These are phyloP conservation scores for Galerina marginata DNA, from an alignment of 768 basidiomycete genomes.

Conservation along the genomic window DNA sequence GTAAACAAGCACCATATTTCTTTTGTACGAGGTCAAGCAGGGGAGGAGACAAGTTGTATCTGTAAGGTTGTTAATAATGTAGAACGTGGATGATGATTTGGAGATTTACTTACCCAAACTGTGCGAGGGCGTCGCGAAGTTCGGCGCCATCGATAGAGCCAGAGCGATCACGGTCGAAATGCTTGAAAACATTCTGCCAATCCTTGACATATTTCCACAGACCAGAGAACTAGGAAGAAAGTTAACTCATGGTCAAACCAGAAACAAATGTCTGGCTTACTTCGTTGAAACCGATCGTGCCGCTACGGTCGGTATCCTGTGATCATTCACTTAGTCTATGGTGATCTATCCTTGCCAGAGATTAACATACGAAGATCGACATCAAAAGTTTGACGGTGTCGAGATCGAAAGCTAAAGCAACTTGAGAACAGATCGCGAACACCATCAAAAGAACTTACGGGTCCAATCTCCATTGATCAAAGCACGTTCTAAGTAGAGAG, in stretches of 20 bases:
- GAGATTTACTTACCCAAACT: slow-evolving; percentile 63
- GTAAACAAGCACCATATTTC: slow-evolving; percentile 71
- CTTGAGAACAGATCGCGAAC: not conserved
- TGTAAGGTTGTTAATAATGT: slow-evolving; percentile 18
- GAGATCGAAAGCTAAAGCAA: slow-evolving; percentile 70
- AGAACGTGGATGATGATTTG: not conserved
- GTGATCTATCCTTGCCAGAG: not conserved
- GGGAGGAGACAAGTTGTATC: slow-evolving; percentile 71
- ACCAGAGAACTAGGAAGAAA: slow-evolving; percentile 61
- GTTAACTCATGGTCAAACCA: not conserved
- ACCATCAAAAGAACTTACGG: slow-evolving; percentile 49
- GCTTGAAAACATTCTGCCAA: slow-evolving; percentile 84
- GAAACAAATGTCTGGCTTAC: slow-evolving; percentile 36
- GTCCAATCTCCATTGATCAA: slow-evolving; percentile 74
- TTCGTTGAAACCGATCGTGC: slow-evolving; percentile 83
- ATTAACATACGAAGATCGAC: slow-evolving; percentile 69
- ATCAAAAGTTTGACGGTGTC: slow-evolving; percentile 89
- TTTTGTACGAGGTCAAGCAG: slow-evolving; percentile 69
- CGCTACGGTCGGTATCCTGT: slow-evolving; percentile 73
- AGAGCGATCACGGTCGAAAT: slow-evolving; percentile 85
- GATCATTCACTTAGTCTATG: not conserved
- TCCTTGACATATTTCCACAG: slow-evolving; percentile 89
- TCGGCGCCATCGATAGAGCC: slow-evolving; percentile 78
- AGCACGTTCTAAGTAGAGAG: slow-evolving; percentile 42
- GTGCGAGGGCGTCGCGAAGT: slow-evolving; percentile 67